Base-by-base conservation (phyloP, 441 rosid genomes). In the Mallotus japonicus region DNA sequence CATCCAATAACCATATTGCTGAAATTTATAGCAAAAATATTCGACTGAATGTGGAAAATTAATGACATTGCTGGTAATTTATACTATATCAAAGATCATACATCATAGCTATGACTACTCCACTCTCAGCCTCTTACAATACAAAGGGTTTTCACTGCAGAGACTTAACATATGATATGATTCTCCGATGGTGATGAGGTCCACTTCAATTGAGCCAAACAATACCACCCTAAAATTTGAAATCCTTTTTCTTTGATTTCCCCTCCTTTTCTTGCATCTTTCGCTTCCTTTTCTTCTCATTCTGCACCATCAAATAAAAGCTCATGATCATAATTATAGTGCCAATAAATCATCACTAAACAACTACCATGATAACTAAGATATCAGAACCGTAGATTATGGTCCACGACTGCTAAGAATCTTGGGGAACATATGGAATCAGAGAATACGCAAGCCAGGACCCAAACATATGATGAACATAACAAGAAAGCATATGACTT, bases 241-340 rank as follows among this genome's bases (percentile, higher is more conserved):
- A 95, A 81, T 93, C 98, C 77, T 90, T 93, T 67, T 95, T 95
- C 88, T 93, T 95, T 0, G 93, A 84, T 81, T 93, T 93, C 47
- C 97, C 97, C 0, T 95, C 99, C 78, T 93, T 95, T 6, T 95
- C 99, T 67, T 90, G 95, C 93, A 86, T 87, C 82, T 90, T 88
- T 0, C 96, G 91, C 85, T 91, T 95, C 84, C 97, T 83, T 81
- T 92, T 93, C 87, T 92, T 93, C 84, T 88, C 94, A 56, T 95
- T 95, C 98, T 95, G 94, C 85, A 74, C 0, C 62, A 71, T 37
- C 5, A 37, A 37, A 9, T 8, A 42, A 66, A 0, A 61, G 42
- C n/a, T 32, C 63, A 44, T 40, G 42, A 37, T 9, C 12, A 44
- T 44, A 44, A 28, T 34, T 57, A 44, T 12, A 9, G 19, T 17